Base-by-base conservation (phyloP, 2,329 filamentous ascomycete species). In the Pyrenochaeta sp. region DNA sequence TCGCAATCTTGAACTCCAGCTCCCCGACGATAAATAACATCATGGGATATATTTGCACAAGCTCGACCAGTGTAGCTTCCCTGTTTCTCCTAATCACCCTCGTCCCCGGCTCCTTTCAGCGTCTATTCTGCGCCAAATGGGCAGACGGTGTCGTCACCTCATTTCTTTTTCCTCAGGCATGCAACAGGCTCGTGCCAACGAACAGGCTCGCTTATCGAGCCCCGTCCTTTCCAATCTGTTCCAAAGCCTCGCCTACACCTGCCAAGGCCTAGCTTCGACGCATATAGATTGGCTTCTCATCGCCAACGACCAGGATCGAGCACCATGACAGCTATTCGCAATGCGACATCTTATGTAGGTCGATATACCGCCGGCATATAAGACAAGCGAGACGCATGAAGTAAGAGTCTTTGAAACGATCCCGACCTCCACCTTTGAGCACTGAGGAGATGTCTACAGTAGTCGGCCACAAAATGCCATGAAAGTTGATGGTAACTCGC, bases 251-350 rank as follows among this genome's bases (percentile, higher is more conserved):
- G 54, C 55, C 55, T 53, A 53, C 30, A 22, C 22, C 46, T 52
- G 58, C 62, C 62, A 61, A 65, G 62, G 22, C n/a, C 32, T 9
- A 36, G 30, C 27, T 59, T 60, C 37, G 53, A 57, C 44, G 39
- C 54, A 54, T 52, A 56, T 54, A 54, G 40, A 58, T 59, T 64
- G 25, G 24, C 30, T 47, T 53, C 58, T 62, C 59, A 60, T 59
- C 55, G 56, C 59, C 53, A 43, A 27, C 50, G 45, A 2, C 28
- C 28, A 34, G 27, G 15, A 22, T 34, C 45, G 28, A 32, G 19
- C 45, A 24, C 12, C 22, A 32, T 19, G 25, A n/a, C 27, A n/a
- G 13, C 19, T 46, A 15, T 32, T 22, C 13, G 19, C 45, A 27
- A 47, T 10, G 30, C 27, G 13, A 47, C 28, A 19, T 22, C 7